phyloP scores from a whole-genome alignment of 805 yeast genomes.

The Ogataea nakhonphanomensis region DNA sequence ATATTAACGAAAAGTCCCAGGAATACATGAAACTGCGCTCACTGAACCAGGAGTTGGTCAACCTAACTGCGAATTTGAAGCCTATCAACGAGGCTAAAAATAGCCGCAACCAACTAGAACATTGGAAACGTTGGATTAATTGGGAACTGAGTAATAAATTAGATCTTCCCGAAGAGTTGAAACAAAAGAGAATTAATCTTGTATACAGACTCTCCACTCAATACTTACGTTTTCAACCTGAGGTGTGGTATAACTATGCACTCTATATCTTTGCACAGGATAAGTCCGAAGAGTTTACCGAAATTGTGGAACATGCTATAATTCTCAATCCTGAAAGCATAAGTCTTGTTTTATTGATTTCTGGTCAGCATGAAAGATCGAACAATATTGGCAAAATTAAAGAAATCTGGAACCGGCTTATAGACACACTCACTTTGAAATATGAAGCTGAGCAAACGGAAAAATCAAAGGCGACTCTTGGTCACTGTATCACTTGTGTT shows the following conservation, averaged over 20 bases:
- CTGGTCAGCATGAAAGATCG: slow-evolving; percentile 66
- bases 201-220: slow-evolving; percentile 70
- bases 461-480: slow-evolving; percentile 10
- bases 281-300: slow-evolving; percentile 28
- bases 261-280: slow-evolving; percentile 18
- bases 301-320: slow-evolving; percentile 52
- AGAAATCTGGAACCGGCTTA: slow-evolving; percentile 46
- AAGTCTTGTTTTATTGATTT: slow-evolving; percentile 59
- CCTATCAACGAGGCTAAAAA: slow-evolving; percentile 15
- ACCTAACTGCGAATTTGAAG: slow-evolving; percentile 39
- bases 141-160: slow-evolving; percentile 77
- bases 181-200: slow-evolving; percentile 59
- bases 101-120: slow-evolving; percentile 41
- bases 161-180: slow-evolving; percentile 47
- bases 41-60: slow-evolving; percentile 65
- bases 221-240: slow-evolving; percentile 61
- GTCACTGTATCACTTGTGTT: slow-evolving; percentile 53
- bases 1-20: slow-evolving; percentile 76
- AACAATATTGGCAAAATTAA: slow-evolving; percentile 49
- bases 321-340: slow-evolving; percentile 67
- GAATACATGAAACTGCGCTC: slow-evolving; percentile 87
- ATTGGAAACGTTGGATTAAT: slow-evolving; percentile 73
- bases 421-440: slow-evolving; percentile 41
- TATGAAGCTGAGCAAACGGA: slow-evolving; percentile 29
- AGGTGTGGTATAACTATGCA: slow-evolving; percentile 68